phyloP scores from a whole-genome alignment of 352 stramenopile genomes.

The Stramenopiles sp. region DNA sequence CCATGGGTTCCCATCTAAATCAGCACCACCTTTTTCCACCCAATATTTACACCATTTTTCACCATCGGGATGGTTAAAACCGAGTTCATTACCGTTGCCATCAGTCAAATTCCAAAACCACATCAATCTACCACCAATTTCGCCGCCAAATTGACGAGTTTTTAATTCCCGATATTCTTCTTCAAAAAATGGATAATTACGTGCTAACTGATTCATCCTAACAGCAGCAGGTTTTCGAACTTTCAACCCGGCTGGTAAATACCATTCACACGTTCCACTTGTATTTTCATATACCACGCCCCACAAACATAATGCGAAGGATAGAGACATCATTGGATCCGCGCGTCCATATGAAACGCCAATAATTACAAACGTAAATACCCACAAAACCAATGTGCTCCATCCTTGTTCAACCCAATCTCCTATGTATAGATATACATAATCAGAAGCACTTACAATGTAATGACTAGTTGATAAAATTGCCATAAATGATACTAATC shows the following conservation, averaged over 20 bases:
- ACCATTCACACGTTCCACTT: neutral
- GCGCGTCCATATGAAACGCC: neutral
- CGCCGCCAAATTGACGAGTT: neutral
- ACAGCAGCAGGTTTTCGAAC: neutral
- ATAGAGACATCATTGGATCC: neutral
- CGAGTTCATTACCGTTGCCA: neutral
- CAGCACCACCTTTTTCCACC: neutral
- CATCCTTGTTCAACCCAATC: conserved; percentile 1
- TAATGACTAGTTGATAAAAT: neutral
- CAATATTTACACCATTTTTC: conserved; percentile 7
- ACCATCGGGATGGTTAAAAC: neutral
- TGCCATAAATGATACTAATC: neutral
- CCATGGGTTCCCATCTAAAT: neutral
- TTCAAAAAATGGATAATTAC: neutral
- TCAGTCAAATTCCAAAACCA: conserved; percentile 7
- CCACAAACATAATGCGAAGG: neutral
- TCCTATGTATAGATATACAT: neutral
- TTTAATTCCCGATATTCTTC: neutral
- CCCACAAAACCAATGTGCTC: neutral
- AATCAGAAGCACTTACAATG: neutral
- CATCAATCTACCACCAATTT: neutral
- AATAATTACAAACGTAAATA: neutral
- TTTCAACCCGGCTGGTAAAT: neutral
- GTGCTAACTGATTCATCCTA: neutral
- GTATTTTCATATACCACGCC: neutral